Conservation (phyloP, 176 grass and related monocot genomes). For the Rhynchospora breviuscula region DNA sequence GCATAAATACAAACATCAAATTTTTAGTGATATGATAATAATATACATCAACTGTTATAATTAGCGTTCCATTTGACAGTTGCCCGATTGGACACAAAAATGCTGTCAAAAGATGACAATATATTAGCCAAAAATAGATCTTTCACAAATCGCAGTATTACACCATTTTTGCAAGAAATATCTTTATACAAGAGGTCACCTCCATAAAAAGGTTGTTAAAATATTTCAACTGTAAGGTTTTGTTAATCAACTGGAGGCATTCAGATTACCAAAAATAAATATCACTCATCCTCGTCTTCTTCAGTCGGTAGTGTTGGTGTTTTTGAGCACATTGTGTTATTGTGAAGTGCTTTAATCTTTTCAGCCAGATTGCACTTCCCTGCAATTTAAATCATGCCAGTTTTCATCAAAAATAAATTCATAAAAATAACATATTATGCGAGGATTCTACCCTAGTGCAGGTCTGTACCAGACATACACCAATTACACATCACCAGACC, state of each 20-base stretch:
- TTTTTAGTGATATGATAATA: not conserved
- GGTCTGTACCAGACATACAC: not conserved
- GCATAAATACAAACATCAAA: not conserved
- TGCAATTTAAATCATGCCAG: slow-evolving; percentile 29
- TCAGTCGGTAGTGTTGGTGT: slow-evolving; percentile 73
- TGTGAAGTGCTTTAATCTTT: slow-evolving; percentile 69
- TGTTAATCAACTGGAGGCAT: slow-evolving; percentile 1
- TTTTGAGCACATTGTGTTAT: slow-evolving; percentile 64
- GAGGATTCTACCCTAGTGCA: not conserved
- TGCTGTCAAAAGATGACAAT: not conserved
- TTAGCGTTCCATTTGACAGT: not conserved
- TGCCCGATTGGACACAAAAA: not conserved
- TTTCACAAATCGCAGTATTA: not conserved
- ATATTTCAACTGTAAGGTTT: not conserved
- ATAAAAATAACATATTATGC: not conserved
- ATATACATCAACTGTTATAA: slow-evolving; percentile 18
- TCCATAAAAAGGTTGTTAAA: not conserved
- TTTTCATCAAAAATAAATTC: not conserved
- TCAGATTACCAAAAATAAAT: not conserved
- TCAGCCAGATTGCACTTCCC: slow-evolving; percentile 56
- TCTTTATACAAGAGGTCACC: not conserved
- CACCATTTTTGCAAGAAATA: not conserved
- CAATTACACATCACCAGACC: not conserved
- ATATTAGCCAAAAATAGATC: not conserved
- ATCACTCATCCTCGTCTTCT: slow-evolving; percentile 69